phyloP scores from a whole-genome alignment of 2,329 filamentous ascomycete genomes.

The Alternaria brassicae region DNA sequence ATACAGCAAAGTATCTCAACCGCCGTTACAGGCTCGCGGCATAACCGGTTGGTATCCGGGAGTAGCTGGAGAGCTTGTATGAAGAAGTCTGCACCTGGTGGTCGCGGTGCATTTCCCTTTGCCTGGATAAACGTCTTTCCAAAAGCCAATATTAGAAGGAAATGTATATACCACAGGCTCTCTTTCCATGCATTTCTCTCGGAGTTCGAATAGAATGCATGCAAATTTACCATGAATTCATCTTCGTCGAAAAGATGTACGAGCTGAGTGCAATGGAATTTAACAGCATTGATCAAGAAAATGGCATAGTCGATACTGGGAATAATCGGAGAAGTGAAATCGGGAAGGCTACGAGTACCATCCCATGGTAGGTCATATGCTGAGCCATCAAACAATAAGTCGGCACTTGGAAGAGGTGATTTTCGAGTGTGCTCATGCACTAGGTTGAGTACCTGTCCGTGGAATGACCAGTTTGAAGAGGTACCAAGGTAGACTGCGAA shows the following conservation, averaged over 20 bases:
- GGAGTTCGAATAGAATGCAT: constrained; percentile 51
- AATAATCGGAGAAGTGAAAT: constrained; percentile 49
- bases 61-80: constrained; percentile 67
- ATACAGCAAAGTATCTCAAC: constrained; percentile 61
- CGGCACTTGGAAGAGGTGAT: constrained; percentile 53
- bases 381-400: constrained; percentile 59
- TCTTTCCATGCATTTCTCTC: constrained; percentile 34
- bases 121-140: constrained; percentile 61
- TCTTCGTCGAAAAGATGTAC: constrained; percentile 64
- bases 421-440: constrained; percentile 58
- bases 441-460: constrained; percentile 58
- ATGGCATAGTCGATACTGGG: constrained; percentile 61
- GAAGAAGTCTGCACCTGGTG: constrained; percentile 65
- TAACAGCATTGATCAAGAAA: constrained; percentile 63
- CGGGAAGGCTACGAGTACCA: constrained; percentile 44
- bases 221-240: constrained; percentile 57
- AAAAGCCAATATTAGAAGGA: constrained; percentile 62
- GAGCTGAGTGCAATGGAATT: constrained; percentile 63
- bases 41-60: constrained; percentile 55
- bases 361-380: constrained; percentile 63
- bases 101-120: constrained; percentile 39
- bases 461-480: constrained; percentile 65
- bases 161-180: constrained; percentile 62
- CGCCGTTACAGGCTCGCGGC: constrained; percentile 54
- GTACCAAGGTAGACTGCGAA: constrained; percentile 60